Percentiles rank a stretch among this genome's conserved stretches.
These are phyloP conservation scores for Ilyonectria destructans DNA, from an alignment of 2,329 filamentous ascomycete species.

Conservation along the genomic window DNA sequence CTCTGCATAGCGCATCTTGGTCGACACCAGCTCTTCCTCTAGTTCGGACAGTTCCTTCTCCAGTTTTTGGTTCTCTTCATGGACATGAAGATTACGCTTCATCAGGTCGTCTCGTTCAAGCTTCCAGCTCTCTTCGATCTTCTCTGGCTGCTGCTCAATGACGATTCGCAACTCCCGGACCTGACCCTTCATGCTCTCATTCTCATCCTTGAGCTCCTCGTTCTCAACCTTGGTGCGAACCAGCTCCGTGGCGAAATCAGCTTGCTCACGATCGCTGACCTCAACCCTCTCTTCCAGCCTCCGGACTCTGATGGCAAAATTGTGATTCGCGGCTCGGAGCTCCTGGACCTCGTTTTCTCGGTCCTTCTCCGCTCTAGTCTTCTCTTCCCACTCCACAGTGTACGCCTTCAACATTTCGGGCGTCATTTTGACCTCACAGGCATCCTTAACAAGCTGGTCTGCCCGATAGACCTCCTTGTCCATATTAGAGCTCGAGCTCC, in stretches of 20 bases:
- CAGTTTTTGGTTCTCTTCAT: conserved; percentile 90
- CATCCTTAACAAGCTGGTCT: conserved; percentile 93
- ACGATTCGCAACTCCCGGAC: conserved; percentile 88
- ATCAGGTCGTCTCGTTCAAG: conserved; percentile 93
- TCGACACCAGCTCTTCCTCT: conserved; percentile 92
- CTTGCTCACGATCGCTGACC: conserved; percentile 90
- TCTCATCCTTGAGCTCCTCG: conserved; percentile 89
- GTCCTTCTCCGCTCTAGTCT: conserved; percentile 85
- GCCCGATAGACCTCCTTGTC: conserved; percentile 98
- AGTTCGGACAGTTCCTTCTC: conserved; percentile 94
- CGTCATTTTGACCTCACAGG: conserved; percentile 89
- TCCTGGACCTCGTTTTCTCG: conserved; percentile 86
- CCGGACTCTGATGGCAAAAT: conserved; percentile 83
- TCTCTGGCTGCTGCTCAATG: conserved; percentile 90
- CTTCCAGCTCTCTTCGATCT: conserved; percentile 87
- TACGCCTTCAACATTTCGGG: conserved; percentile 87
- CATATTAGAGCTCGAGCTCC: conserved; percentile 87
- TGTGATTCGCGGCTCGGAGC: conserved; percentile 77
- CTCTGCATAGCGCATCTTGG: conserved; percentile 96
- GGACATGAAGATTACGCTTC: conserved; percentile 92
- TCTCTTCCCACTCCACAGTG: conserved; percentile 92
- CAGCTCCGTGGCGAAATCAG: conserved; percentile 90
- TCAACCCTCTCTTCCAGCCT: conserved; percentile 90
- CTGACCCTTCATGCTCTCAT: conserved; percentile 89
- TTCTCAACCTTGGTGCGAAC: conserved; percentile 96